Base-by-base conservation (phyloP, 805 yeast species). In the Clavispora vitiphila region DNA sequence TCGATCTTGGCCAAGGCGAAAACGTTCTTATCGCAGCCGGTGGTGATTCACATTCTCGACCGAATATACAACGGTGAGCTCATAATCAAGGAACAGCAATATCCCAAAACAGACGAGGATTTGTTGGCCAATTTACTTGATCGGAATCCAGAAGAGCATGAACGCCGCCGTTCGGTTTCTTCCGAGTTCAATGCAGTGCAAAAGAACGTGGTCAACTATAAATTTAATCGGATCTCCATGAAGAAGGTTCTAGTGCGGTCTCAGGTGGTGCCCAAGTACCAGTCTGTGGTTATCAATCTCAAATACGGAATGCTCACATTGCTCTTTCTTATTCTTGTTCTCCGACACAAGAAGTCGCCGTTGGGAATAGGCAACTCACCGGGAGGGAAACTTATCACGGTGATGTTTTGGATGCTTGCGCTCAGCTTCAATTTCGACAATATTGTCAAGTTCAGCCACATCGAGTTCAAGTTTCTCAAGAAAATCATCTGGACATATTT, bases 21-120 rank as follows among this genome's bases (percentile, higher is more conserved):
- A 49, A 62, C 62, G 48, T 69, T 77, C 44, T 57, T 77, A 36
- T 69, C 78, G 3, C 80, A 76, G 52, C 81, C 81, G 1, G 65
- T 73, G 5, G 67, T 77, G 2, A 65, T 69, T 5, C 66, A 70
- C 23, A 68, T 74, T 6, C 50, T 77, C 29, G 70, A 71, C 38
- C 69, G 73, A 37, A 67, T 77, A 25, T 77, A 79, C 67, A 69
- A 70, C 43, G 82, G 82, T 0, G 74, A 74, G 23, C 60, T 77
- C 20, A 71, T 63, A 39, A 32, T 62, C 53, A 57, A 66, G 56
- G 56, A 67, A 54, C 47, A 57, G 53, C 20, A 67, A 55, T 54
- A 53, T 61, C 16, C 42, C 48, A 42, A 23, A 15, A 25, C 37
- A 1, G 22, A 37, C 18, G 54, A 48, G 8, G 40, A 43, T 12